Percentiles rank a stretch among this genome's conserved stretches.
phyloP scores from a whole-genome alignment of 2,329 filamentous ascomycete species.

The Aspergillus sp. region DNA sequence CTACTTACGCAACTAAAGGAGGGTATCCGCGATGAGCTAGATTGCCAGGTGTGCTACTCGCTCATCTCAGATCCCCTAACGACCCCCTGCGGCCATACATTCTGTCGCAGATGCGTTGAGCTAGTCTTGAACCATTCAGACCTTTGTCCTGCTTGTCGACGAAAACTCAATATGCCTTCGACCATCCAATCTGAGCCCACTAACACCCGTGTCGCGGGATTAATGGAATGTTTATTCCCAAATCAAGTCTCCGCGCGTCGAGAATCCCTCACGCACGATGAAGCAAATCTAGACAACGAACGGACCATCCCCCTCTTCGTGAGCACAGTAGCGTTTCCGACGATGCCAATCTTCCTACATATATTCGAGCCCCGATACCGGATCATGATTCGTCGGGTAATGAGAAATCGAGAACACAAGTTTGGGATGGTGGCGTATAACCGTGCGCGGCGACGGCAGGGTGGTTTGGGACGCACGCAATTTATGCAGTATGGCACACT shows the following conservation, averaged over 20 bases:
- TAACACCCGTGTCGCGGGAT: conserved; percentile 57
- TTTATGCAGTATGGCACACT: conserved; percentile 74
- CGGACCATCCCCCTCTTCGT: conserved; percentile 68
- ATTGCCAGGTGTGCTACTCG: conserved; percentile 83
- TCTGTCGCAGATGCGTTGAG: conserved; percentile 72
- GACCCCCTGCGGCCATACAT: conserved; percentile 81
- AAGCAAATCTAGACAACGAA: conserved; percentile 40
- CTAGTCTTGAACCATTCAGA: conserved; percentile 70
- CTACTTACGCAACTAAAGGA: conserved; percentile 54
- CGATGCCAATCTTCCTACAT: conserved; percentile 77
- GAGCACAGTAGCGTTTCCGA: conserved; percentile 73
- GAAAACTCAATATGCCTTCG: conserved; percentile 50
- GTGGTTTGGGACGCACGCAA: conserved; percentile 44
- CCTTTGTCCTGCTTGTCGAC: conserved; percentile 74
- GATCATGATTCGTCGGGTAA: conserved; percentile 74
- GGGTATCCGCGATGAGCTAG: conserved; percentile 61
- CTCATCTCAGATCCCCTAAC: conserved; percentile 76
- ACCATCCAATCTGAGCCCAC: conserved; percentile 45
- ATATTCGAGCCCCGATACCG: conserved; percentile 91
- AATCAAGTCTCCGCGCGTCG: conserved; percentile 56
- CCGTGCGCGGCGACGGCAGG: conserved; percentile 46
- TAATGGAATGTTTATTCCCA: conserved; percentile 65
- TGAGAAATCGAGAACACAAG: conserved; percentile 61
- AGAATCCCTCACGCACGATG: conserved; percentile 52
- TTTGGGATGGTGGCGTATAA: conserved; percentile 84